Conservation (phyloP, 1,284 basidiomycete species). For the Ustilago shanxiensis region DNA sequence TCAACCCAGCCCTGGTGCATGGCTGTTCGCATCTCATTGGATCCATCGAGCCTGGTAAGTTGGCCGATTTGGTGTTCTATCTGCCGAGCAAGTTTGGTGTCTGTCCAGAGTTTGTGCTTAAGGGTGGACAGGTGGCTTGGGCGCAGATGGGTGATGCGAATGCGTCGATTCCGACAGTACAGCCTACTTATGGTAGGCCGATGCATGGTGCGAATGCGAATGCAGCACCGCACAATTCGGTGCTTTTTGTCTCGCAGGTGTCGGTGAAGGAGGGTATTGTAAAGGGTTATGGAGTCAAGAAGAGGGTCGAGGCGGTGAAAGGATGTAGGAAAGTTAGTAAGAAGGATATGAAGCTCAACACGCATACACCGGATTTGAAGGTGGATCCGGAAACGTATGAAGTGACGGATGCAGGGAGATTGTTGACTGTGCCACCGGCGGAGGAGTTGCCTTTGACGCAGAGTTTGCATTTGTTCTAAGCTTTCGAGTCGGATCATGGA, state of each 20-base stretch:
- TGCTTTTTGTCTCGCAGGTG: constrained; percentile 78
- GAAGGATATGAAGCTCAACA: constrained; percentile 94
- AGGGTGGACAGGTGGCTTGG: constrained; percentile 93
- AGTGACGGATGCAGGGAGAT: constrained; percentile 56
- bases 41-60: constrained; percentile 82
- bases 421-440: constrained; percentile 60
- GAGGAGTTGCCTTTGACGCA: constrained; percentile 60
- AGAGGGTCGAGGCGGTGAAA: constrained; percentile 81
- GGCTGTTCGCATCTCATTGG: constrained; percentile 91
- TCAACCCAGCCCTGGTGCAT: constrained; percentile 96
- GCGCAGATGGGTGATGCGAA: constrained; percentile 94
- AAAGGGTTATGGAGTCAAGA: constrained; percentile 80
- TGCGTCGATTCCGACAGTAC: constrained; percentile 86
- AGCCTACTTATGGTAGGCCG: constrained; percentile 84
- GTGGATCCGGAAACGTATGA: constrained; percentile 89
- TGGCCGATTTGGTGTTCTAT: constrained; percentile 96
- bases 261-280: constrained; percentile 73
- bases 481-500: neutral
- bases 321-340: constrained; percentile 83
- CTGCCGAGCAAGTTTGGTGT: constrained; percentile 91
- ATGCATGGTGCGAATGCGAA: constrained; percentile 88
- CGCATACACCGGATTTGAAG: constrained; percentile 81
- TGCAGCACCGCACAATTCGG: constrained; percentile 83
- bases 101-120: constrained; percentile 91
- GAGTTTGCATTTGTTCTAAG: constrained; percentile 38